Evolutionary conservation across 2,329 filamentous ascomycete genomes (phyloP).

Genomic region (Cladosporium sphaerospermum): DNA sequence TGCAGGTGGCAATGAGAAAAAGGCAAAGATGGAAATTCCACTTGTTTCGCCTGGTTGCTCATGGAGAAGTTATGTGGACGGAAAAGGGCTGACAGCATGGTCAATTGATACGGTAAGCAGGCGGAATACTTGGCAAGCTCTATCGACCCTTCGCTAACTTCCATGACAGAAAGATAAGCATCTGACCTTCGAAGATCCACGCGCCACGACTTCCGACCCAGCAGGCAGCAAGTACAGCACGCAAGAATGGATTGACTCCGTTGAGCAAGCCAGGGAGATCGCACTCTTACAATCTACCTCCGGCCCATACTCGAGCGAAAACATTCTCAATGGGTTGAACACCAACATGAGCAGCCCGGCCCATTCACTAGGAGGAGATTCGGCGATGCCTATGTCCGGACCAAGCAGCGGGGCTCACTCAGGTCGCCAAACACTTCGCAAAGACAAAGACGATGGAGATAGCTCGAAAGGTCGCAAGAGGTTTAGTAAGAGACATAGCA

Average conservation of each 20-base stretch:
- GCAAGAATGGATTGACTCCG: conserved; percentile 85
- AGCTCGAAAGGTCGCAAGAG: conserved; percentile 51
- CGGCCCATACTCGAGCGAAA: conserved; percentile 56
- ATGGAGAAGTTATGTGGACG: conserved; percentile 74
- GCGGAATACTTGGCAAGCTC: not conserved
- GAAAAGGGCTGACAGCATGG: conserved; percentile 85
- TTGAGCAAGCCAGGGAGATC: conserved; percentile 81
- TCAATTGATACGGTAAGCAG: conserved; percentile 77
- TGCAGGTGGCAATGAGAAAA: conserved; percentile 90
- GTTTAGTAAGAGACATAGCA: conserved; percentile 90
- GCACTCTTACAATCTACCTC: conserved; percentile 66
- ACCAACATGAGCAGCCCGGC: conserved; percentile 66
- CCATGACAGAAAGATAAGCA: conserved; percentile 71
- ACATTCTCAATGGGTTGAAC: conserved; percentile 38
- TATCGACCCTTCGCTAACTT: not conserved
- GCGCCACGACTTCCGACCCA: conserved; percentile 58
- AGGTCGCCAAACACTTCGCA: conserved; percentile 34
- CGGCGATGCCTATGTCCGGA: conserved; percentile 26
- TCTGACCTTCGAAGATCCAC: conserved; percentile 90
- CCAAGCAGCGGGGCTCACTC: conserved; percentile 17
- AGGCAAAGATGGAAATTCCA: conserved; percentile 87
- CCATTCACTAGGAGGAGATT: conserved; percentile 61
- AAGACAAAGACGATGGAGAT: conserved; percentile 39
- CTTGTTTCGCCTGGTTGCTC: conserved; percentile 67
- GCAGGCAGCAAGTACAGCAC: conserved; percentile 63